Evolutionary conservation across 352 stramenopile genomes (phyloP), one percentile per base, ranked within the genome.

Genomic region (Phytopythium delawarense): DNA sequence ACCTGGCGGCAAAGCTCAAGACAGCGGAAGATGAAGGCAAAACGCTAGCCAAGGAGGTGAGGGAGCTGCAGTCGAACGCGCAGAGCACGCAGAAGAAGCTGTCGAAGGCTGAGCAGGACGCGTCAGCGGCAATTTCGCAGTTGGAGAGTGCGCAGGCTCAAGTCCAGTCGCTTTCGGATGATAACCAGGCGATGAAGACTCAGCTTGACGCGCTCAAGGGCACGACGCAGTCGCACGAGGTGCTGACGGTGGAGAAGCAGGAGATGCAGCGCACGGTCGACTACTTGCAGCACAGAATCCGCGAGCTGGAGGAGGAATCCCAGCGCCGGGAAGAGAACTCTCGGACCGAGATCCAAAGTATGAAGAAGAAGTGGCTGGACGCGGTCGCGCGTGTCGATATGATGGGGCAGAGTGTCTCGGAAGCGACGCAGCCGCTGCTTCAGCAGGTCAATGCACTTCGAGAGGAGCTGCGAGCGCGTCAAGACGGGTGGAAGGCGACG

Each of bases 351-450:
- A 77, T 88, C 48, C 35, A 68, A 13, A 72, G 82, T 35, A 57
- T 90, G 48, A 94, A 92, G 65, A 72, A 71, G n/a, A 91, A 92
- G 65, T 94, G 83, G 81, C 80, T 92, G 57, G 81, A 90, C 16
- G 83, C 83, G 0, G 66, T 91, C n/a, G 66, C 55, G 20, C 78
- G 81, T 21, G 78, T 94, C 40, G 85, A 94, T 30, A 65, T 75
- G 57, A 67, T 94, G 28, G 83, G 81, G 0, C 76, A 87, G 37
- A 88, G 78, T 51, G 67, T 92, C 15, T 84, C 72, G 0, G 85
- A 92, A 37, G 83, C 85, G 4, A 92, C 85, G 12, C 78, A 91
- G 55, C 85, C 85, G n/a, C 67, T 94, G 7, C 57, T 91, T 45
- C 79, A 76, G 11, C 85, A 94, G 63, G 87, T 94, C 52, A 70